Percentiles rank a stretch among this genome's conserved stretches.
Conservation (phyloP, 345 rosid species). For the Streptanthus diversifolius region DNA sequence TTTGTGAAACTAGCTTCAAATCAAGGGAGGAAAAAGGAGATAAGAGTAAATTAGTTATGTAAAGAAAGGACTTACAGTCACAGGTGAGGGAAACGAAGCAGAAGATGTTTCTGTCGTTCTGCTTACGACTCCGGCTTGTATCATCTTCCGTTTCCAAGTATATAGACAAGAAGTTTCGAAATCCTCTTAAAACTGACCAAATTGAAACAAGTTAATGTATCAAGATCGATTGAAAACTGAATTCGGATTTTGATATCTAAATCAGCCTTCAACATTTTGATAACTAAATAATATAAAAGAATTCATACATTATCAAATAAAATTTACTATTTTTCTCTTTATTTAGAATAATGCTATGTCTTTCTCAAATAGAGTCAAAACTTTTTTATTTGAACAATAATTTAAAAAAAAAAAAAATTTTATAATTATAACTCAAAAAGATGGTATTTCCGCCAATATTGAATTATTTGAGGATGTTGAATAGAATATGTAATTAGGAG, state of each 20-base stretch:
- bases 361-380: too few relatives aligned
- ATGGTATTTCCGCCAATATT: neutral
- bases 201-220: neutral
- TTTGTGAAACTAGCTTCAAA: neutral
- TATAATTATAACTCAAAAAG: too few relatives aligned
- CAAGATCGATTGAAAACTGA: neutral
- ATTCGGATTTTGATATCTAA: neutral
- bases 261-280: too few relatives aligned
- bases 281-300: too few relatives aligned
- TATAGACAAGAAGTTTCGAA: neutral
- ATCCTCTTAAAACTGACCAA: neutral
- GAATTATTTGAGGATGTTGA: too few relatives aligned
- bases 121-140: slow-evolving; percentile 13
- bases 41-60: neutral
- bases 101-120: neutral
- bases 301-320: too few relatives aligned
- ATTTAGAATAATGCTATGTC: too few relatives aligned
- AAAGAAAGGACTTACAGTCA: neutral
- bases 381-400: too few relatives aligned
- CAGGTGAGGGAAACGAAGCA: neutral
- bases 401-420: too few relatives aligned
- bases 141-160: slow-evolving; percentile 23
- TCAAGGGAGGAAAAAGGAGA: neutral
- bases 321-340: too few relatives aligned
- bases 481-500: too few relatives aligned